Conservation (phyloP, 768 basidiomycete genomes). For the Tylopilus balloui region DNA sequence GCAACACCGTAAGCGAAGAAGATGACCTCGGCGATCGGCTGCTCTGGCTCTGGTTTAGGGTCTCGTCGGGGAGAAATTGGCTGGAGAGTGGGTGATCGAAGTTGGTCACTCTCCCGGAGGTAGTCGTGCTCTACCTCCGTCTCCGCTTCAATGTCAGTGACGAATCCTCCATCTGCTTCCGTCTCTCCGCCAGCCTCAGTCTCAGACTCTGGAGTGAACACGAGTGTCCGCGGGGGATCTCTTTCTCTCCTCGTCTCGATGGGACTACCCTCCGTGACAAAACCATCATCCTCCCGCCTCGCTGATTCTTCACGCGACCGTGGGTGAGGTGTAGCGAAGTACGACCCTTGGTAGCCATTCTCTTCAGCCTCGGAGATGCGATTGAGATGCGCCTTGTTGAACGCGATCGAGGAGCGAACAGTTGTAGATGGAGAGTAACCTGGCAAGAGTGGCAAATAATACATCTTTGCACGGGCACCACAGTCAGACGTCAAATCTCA, state of each 20-base stretch:
- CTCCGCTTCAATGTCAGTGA: constrained; percentile 12
- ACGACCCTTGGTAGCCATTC: constrained; percentile 82
- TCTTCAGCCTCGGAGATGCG: constrained; percentile 86
- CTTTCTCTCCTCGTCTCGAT: constrained; percentile 2
- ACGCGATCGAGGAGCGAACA: constrained; percentile 75
- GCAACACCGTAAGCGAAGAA: constrained; percentile 88
- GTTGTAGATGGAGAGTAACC: constrained; percentile 85
- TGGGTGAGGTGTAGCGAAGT: constrained; percentile 46
- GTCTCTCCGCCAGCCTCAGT: constrained; percentile 4
- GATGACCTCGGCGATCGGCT: constrained; percentile 65
- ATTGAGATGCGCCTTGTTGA: constrained; percentile 54
- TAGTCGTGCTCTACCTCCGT: constrained; percentile 14
- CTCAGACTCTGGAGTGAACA: constrained; percentile 8
- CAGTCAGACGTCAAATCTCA: background rate
- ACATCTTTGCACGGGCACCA: constrained; percentile 52
- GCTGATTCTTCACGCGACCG: constrained; percentile 17
- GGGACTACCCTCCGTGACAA: constrained; percentile 24
- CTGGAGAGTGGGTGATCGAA: constrained; percentile 3
- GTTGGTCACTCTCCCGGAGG: background rate
- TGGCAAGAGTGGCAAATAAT: constrained; percentile 85
- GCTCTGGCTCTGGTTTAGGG: constrained; percentile 19
- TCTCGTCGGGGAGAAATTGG: background rate
- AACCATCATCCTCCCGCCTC: constrained; percentile 19
- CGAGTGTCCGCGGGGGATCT: background rate
- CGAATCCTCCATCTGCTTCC: constrained; percentile 11